phyloP scores from a whole-genome alignment of 2,329 filamentous ascomycete genomes.

The Stemphylium beticola region DNA sequence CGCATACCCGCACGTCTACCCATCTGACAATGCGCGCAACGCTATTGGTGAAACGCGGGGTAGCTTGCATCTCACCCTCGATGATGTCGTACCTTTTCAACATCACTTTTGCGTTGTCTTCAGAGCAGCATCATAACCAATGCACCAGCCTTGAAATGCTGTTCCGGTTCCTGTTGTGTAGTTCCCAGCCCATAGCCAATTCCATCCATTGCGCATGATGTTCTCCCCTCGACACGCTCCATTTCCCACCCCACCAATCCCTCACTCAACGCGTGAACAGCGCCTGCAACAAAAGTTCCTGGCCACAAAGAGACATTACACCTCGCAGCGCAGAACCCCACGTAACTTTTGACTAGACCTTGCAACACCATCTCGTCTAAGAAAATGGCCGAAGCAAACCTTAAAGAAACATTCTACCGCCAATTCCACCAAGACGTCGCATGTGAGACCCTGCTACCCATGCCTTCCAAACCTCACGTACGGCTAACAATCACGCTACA shows the following conservation, averaged over 20 bases:
- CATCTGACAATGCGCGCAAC: constrained; percentile 3
- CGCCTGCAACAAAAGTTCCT: neutral
- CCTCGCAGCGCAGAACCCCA: no score
- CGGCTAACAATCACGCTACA: constrained; percentile 48
- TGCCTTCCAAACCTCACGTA: no score
- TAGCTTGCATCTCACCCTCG: constrained; percentile 16
- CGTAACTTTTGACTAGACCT: neutral
- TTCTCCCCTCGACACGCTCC: neutral
- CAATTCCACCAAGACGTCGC: constrained; percentile 80
- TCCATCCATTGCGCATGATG: neutral
- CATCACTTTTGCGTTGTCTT: neutral
- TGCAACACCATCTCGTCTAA: constrained; percentile 20
- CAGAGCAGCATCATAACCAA: neutral
- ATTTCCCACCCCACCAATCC: constrained; percentile 3
- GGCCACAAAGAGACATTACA: neutral
- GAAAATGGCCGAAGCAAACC: constrained; percentile 32
- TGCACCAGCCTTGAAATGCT: neutral
- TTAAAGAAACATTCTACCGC: constrained; percentile 82
- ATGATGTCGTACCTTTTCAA: constrained; percentile 1
- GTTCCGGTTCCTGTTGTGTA: no score
- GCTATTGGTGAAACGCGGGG: constrained; percentile 18
- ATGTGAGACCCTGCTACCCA: constrained; percentile 55
- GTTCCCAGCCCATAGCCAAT: neutral
- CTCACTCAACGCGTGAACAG: neutral
- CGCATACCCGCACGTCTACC: neutral